Base-by-base conservation (phyloP, 306 rosid species). In the Corylus americana region DNA sequence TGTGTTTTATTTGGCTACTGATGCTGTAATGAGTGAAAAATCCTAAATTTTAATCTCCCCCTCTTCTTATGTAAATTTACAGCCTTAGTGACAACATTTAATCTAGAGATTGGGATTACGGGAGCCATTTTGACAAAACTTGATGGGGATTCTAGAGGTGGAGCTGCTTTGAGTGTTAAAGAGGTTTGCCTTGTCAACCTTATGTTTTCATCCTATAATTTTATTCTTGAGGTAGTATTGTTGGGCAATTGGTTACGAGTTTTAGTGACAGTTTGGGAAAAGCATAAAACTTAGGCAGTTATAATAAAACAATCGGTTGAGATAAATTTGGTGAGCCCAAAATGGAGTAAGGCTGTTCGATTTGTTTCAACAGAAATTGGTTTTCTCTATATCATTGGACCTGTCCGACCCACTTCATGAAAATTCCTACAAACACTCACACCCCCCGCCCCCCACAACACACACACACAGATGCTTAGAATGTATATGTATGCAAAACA, bases 101-200 rank as follows among this genome's bases (percentile, higher is more conserved):
- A 95, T 75, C 79, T 91, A 76, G 99, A 95, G 91, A 93, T 95
- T 83, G 99, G 99, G 82, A 95, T 95, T 77, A 93, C 99, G 11
- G 99, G 99, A 58, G 98, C 99, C 87, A 95, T 95, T 83, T 88
- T 95, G 86, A 95, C 99, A 55, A 95, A 95, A 92, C 91, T 95
- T 62, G 99, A 95, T 81, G 99, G 99, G 72, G 99, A 95, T 90
- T 95, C 99, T 76, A 90, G 97, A 87, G 99, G 99, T 80, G 98
- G 99, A 80, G 98, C 99, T 42, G 99, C 99, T 82, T 86, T 95
- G 88, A 95, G 98, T 81, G 98, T 95, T 76, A 93, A 87, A 93
- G 99, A 95, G 99, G 99, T 90, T 71, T 80, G 75, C 45, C 49
- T 81, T 50, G 63, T 71, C 61, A 61, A 81, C 59, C 31, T 76